Base-by-base conservation (phyloP, 139 green algal genomes). In the Coccomyxa sp. region DNA sequence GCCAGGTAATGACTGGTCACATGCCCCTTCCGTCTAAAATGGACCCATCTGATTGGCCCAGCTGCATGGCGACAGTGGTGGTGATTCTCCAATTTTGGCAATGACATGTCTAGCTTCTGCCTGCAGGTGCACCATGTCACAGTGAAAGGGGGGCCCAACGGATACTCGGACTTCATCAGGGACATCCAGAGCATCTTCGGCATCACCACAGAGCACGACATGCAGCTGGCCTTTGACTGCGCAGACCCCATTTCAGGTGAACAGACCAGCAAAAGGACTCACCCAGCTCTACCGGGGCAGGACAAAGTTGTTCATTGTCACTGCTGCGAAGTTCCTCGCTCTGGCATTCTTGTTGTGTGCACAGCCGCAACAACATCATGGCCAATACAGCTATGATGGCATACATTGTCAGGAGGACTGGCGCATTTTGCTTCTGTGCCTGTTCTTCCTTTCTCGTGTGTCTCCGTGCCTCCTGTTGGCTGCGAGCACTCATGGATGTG, bases 131-230 rank as follows among this genome's bases (percentile, higher is more conserved):
- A 91, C 76, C 85, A 91, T 81, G 51, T 91, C 51, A 51, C 51
- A 7, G 89, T 91, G n/a, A 63, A 79, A 12, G 80, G 84, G 21
- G 89, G 89, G 1, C 87, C 87, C 17, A 84, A 86, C 30, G 87
- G 83, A 15, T 81, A 85, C 25, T 76, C 58, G 14, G 77, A 79
- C 9, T 88, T 88, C 58, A 63, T 86, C 0, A 38, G 32, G 0
- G 82, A 87, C 28, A 79, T 90, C 13, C 79, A 76, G 51, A n/a
- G 31, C n/a, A 85, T 88, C 21, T 88, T 90, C 51, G 89, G 88
- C 23, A 87, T 89, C 67, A 86, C 87, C 66, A 82, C 85, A 13
- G 82, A 87, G 25, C 77, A 83, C 45, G 85, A 90, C 27, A 88
- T 90, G 83, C 68, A 87, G 75, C 74, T 88, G 58, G 38, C 84